These are phyloP conservation scores for Trametes sp. DNA, from an alignment of 1,284 basidiomycete genomes.

Conservation along the genomic window DNA sequence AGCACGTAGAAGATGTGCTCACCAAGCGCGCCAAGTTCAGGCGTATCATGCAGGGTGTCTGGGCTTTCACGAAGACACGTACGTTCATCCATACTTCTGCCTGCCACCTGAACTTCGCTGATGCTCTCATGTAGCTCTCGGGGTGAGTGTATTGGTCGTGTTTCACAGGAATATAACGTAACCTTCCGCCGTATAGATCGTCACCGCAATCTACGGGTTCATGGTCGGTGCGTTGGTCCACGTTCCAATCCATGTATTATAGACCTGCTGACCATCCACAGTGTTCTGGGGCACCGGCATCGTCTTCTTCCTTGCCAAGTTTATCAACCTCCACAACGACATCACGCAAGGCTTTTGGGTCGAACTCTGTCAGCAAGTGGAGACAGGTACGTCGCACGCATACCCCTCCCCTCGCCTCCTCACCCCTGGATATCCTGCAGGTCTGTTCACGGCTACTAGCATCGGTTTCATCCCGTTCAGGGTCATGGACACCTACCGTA, in stretches of 20 bases:
- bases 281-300: constrained; percentile 84
- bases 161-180: not conserved
- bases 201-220: constrained; percentile 85
- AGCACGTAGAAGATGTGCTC: constrained; percentile 83
- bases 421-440: constrained; percentile 42
- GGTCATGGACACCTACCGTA: constrained; percentile 80
- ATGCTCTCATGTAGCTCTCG: constrained; percentile 21
- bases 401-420: not conserved
- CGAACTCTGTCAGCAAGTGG: constrained; percentile 81
- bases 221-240: constrained; percentile 61
- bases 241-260: not conserved
- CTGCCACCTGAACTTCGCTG: not conserved
- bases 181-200: constrained; percentile 51
- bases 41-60: constrained; percentile 73
- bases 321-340: constrained; percentile 73
- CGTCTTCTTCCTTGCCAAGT: constrained; percentile 75
- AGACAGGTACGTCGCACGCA: constrained; percentile 59
- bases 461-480: constrained; percentile 79
- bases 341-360: constrained; percentile 76
- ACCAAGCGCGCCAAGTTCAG: constrained; percentile 68
- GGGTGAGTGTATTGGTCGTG: constrained; percentile 22
- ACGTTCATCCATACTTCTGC: constrained; percentile 3
- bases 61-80: constrained; percentile 89
- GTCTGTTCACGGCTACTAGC: constrained; percentile 83
- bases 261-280: constrained; percentile 34